These are phyloP conservation scores for Ascochyta viciae-villosae DNA, from an alignment of 2,329 filamentous ascomycete species.

Conservation along the genomic window DNA sequence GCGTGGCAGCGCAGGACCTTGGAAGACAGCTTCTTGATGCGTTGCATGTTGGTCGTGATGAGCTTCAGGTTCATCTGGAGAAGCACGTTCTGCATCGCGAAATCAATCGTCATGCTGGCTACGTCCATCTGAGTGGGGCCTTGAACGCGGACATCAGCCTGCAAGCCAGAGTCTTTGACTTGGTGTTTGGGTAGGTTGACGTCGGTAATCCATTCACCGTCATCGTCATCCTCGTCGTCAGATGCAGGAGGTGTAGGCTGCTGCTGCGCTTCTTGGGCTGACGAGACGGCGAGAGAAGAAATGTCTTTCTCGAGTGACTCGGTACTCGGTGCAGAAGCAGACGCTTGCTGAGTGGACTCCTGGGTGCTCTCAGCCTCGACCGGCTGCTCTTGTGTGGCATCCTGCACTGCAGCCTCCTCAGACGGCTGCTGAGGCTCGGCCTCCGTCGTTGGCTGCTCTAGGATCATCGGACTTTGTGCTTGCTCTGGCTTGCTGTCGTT, in stretches of 20 bases:
- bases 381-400: slow-evolving; percentile 8
- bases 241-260: slow-evolving; percentile 27
- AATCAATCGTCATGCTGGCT: slow-evolving; percentile 93
- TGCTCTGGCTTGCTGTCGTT: slow-evolving; percentile 1
- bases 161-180: slow-evolving; percentile 63
- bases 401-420: slow-evolving; percentile 16
- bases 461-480: neutral
- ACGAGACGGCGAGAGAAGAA: slow-evolving; percentile 30
- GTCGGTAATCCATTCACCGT: slow-evolving; percentile 89
- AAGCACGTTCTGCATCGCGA: slow-evolving; percentile 96
- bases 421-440: slow-evolving; percentile 18
- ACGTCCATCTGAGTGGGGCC: slow-evolving; percentile 74
- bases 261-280: slow-evolving; percentile 12
- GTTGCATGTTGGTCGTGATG: slow-evolving; percentile 77
- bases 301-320: slow-evolving; percentile 26
- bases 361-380: slow-evolving; percentile 12
- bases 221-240: slow-evolving; percentile 52
- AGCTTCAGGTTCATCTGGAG: slow-evolving; percentile 94
- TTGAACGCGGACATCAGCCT: slow-evolving; percentile 53
- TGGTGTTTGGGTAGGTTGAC: slow-evolving; percentile 88
- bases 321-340: slow-evolving; percentile 1
- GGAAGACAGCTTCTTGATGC: slow-evolving; percentile 84
- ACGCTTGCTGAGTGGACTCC: slow-evolving; percentile 1
- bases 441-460: slow-evolving; percentile 14
- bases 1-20: slow-evolving; percentile 89